Conservation (phyloP, 2,329 filamentous ascomycete genomes). For the Colletotrichum chrysophilum region DNA sequence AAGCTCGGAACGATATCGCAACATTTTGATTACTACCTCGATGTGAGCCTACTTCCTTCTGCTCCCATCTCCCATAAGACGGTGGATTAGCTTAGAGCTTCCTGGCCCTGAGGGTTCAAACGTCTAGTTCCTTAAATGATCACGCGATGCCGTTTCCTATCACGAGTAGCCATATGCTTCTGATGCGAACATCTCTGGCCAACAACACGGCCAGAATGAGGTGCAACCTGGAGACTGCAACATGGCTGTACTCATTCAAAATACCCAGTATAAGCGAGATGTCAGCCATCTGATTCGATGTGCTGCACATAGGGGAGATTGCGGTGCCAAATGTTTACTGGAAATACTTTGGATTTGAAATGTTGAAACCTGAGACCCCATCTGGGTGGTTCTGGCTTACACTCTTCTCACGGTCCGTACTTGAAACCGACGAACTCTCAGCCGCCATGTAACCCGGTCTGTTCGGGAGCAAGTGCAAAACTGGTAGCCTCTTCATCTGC, state of each 20-base stretch:
- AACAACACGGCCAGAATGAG: background rate
- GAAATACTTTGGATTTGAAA: background rate
- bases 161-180: background rate
- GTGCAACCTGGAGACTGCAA: background rate
- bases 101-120: background rate
- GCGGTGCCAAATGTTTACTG: background rate
- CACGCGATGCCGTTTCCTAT: background rate
- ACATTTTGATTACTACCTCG: background rate
- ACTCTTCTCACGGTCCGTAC: background rate
- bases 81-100: background rate
- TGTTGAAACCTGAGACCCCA: background rate
- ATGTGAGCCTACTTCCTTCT: background rate
- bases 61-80: background rate
- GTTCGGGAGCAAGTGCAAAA: background rate
- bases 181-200: background rate
- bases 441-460: background rate
- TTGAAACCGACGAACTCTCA: background rate
- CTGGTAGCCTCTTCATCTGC: background rate
- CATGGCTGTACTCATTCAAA: background rate
- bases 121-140: background rate
- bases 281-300: background rate
- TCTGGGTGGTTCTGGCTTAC: background rate
- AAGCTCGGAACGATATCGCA: background rate
- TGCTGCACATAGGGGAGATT: background rate
- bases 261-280: background rate